Percentiles rank a stretch among this genome's conserved stretches.
phyloP scores from a whole-genome alignment of 106 monocot genomes.

The Phalaenopsis equestris region DNA sequence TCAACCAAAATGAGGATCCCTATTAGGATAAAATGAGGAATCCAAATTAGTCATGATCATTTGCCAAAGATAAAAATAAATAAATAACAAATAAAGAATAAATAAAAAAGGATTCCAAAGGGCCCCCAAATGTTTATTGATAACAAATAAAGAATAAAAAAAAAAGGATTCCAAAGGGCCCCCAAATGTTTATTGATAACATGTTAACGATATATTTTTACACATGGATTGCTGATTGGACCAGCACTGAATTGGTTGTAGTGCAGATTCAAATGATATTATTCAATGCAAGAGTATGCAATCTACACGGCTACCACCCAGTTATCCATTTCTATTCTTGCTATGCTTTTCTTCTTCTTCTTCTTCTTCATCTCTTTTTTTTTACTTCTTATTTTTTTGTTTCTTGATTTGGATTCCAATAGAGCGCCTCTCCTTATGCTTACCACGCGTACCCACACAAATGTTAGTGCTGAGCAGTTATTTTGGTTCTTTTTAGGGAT shows the following conservation, averaged over 20 bases:
- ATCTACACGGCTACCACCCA: slow-evolving; percentile 14
- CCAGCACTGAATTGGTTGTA: slow-evolving; percentile 7
- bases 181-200: neutral
- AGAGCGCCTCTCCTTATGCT: neutral
- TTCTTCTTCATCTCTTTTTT: too few species aligned
- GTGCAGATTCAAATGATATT: slow-evolving; percentile 5
- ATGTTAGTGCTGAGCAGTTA: slow-evolving; percentile 1
- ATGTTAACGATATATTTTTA: neutral
- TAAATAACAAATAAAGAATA: too few species aligned
- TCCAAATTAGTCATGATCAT: too few species aligned
- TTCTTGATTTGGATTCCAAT: neutral
- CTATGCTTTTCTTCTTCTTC: neutral
- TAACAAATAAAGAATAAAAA: neutral
- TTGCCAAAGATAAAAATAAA: too few species aligned
- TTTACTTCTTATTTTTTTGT: neutral
- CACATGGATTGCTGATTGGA: slow-evolving; percentile 15
- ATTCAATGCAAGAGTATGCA: slow-evolving; percentile 17
- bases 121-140: neutral
- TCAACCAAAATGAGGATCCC: too few species aligned
- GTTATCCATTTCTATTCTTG: neutral
- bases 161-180: too few species aligned
- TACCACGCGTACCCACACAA: neutral
- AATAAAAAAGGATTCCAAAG: too few species aligned
- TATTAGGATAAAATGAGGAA: too few species aligned
- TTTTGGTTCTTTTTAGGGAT: neutral